Evolutionary conservation across 2,329 filamentous ascomycete species (phyloP).

Genomic region (Phaeosphaeriaceae sp.): DNA sequence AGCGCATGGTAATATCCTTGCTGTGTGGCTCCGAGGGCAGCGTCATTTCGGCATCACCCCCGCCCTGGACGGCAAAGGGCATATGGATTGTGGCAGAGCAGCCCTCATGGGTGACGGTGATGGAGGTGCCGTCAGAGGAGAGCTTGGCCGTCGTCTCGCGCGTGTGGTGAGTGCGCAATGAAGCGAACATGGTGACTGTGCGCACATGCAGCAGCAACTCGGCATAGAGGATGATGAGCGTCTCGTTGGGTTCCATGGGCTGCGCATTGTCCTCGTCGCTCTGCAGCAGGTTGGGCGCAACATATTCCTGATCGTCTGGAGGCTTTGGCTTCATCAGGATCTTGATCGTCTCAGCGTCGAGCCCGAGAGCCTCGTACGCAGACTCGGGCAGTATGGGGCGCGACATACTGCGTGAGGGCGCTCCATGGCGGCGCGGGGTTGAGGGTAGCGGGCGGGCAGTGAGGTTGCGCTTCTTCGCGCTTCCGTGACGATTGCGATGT

Average conservation of each 20-base stretch:
- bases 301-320: constrained; percentile 22
- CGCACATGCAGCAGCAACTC: constrained; percentile 69
- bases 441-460: constrained; percentile 10
- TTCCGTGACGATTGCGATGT: constrained; percentile 4
- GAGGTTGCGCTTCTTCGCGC: constrained; percentile 3
- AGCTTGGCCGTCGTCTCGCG: constrained; percentile 54
- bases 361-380: constrained; percentile 45
- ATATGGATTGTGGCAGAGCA: constrained; percentile 55
- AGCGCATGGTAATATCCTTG: constrained; percentile 62
- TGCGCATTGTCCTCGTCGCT: constrained; percentile 28
- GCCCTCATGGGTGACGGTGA: constrained; percentile 58
- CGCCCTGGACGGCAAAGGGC: constrained; percentile 55
- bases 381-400: constrained; percentile 43
- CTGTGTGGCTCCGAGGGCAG: constrained; percentile 56
- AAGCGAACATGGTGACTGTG: constrained; percentile 65
- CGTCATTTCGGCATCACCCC: constrained; percentile 56
- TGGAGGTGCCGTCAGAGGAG: constrained; percentile 52
- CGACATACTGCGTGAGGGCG: constrained; percentile 39
- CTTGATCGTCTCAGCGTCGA: constrained; percentile 38
- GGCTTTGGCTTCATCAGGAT: constrained; percentile 44
- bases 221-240: constrained; percentile 59
- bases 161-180: constrained; percentile 55
- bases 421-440: constrained; percentile 34
- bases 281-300: constrained; percentile 43
- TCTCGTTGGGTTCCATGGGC: constrained; percentile 39